These are phyloP conservation scores for Citrus inodora DNA, from an alignment of 345 rosid species.

Conservation along the genomic window DNA sequence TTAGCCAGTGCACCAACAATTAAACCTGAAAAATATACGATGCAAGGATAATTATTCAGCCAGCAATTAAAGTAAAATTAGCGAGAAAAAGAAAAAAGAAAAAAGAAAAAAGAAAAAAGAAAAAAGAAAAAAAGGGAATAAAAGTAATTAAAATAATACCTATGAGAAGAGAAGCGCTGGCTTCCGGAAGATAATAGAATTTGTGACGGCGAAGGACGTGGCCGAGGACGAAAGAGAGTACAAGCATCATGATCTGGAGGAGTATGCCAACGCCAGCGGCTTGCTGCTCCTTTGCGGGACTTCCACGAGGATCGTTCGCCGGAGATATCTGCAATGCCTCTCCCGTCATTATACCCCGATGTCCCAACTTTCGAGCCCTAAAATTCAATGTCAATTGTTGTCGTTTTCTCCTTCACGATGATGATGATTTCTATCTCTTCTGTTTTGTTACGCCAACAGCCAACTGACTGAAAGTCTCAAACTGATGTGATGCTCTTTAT, in stretches of 20 bases:
- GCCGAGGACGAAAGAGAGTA: conserved; percentile 94
- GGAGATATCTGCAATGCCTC: conserved; percentile 49
- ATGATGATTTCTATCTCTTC: not conserved
- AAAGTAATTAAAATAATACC: conserved; percentile 31
- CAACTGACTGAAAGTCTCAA: not conserved
- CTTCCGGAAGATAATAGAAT: conserved; percentile 95
- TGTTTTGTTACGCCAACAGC: not conserved
- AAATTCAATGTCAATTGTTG: not conserved
- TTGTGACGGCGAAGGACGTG: conserved; percentile 96
- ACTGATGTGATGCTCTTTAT: too few relatives aligned
- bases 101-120: not conserved
- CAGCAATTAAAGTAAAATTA: not conserved
- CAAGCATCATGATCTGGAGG: conserved; percentile 99
- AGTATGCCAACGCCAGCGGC: conserved; percentile 98
- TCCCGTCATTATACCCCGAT: not conserved
- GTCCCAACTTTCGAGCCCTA: not conserved
- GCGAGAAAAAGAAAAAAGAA: not conserved
- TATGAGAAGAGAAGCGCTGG: conserved; percentile 97
- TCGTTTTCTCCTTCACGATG: not conserved
- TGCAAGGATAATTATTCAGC: not conserved
- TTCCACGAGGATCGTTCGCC: conserved; percentile 35
- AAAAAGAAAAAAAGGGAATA: not conserved
- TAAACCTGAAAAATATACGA: conserved; percentile 42
- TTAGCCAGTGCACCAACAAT: conserved; percentile 93
- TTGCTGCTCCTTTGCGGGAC: conserved; percentile 81